These are phyloP conservation scores for Zizania palustris DNA, from an alignment of 202 grass and related monocot species.

Conservation along the genomic window DNA sequence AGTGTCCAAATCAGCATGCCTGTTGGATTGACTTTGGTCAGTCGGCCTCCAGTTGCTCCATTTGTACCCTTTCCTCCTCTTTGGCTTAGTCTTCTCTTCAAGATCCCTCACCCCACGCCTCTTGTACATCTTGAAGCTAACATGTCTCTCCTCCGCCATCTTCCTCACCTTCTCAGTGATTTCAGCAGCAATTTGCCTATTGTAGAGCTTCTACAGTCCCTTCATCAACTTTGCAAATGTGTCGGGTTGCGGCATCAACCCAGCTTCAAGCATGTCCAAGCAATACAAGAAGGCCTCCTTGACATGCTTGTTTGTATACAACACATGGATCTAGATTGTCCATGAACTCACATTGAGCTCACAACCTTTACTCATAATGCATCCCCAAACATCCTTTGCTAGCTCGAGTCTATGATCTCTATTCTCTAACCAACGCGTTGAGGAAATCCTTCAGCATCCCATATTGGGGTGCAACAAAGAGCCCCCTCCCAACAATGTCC, in stretches of 20 bases:
- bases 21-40: slow-evolving; percentile 22
- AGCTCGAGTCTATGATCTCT: slow-evolving; percentile 81
- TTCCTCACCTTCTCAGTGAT: slow-evolving; percentile 90
- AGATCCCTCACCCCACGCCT: slow-evolving; percentile 82
- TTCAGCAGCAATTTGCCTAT: slow-evolving; percentile 75
- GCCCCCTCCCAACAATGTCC: slow-evolving; percentile 76
- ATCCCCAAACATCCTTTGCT: slow-evolving; percentile 87
- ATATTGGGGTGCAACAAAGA: slow-evolving; percentile 81
- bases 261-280: slow-evolving; percentile 91
- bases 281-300: slow-evolving; percentile 89
- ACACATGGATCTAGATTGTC: slow-evolving; percentile 95
- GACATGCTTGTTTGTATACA: slow-evolving; percentile 70
- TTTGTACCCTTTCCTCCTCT: slow-evolving; percentile 59
- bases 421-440: slow-evolving; percentile 72
- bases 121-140: slow-evolving; percentile 97
- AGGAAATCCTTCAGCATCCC: slow-evolving; percentile 87
- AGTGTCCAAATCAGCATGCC: slow-evolving; percentile 40
- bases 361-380: slow-evolving; percentile 70
- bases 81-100: slow-evolving; percentile 67
- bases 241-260: slow-evolving; percentile 84
- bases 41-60: not conserved
- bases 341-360: slow-evolving; percentile 86
- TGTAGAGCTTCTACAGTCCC: slow-evolving; percentile 86
- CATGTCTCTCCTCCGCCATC: slow-evolving; percentile 88
- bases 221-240: slow-evolving; percentile 95